A percentile compares a stretch with the other conserved stretches of the same genome.
Evolutionary conservation across 2,329 filamentous ascomycete genomes (phyloP).

Genomic region (Aspergillus pseudotamarii): DNA sequence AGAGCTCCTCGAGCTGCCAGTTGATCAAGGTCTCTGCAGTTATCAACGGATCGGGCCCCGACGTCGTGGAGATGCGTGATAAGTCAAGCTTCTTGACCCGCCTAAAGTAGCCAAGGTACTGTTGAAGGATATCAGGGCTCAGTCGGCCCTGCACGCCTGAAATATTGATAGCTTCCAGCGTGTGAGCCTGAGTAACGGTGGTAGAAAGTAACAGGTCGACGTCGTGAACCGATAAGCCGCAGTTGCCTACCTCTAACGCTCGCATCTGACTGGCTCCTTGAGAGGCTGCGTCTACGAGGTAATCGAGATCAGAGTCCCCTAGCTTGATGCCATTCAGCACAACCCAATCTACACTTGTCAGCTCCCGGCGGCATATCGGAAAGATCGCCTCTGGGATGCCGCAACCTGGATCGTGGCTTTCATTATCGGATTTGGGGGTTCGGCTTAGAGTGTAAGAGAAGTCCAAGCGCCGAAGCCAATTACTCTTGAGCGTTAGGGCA

Average conservation of each 20-base stretch:
- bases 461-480: conserved; percentile 64
- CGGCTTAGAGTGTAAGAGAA: conserved; percentile 65
- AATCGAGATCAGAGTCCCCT: conserved; percentile 71
- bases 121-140: conserved; percentile 65
- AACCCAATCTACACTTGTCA: conserved; percentile 73
- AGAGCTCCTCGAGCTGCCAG: conserved; percentile 69
- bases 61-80: conserved; percentile 65
- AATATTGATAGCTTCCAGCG: conserved; percentile 68
- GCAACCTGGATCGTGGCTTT: conserved; percentile 63
- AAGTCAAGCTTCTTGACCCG: conserved; percentile 68
- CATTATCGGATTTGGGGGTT: conserved; percentile 53
- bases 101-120: conserved; percentile 67
- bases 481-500: conserved; percentile 67
- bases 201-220: conserved; percentile 64
- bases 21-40: conserved; percentile 66
- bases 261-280: conserved; percentile 66
- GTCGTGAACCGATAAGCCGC: conserved; percentile 54
- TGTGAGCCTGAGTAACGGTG: conserved; percentile 65
- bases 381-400: conserved; percentile 71
- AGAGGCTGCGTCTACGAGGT: conserved; percentile 67
- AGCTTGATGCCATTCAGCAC: conserved; percentile 68
- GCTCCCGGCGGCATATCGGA: conserved; percentile 66
- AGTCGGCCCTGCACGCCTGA: conserved; percentile 68
- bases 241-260: conserved; percentile 68
- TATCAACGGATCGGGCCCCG: conserved; percentile 65